Conservation (phyloP, 495 filamentous ascomycete species). For the Neurospora cerealis region DNA sequence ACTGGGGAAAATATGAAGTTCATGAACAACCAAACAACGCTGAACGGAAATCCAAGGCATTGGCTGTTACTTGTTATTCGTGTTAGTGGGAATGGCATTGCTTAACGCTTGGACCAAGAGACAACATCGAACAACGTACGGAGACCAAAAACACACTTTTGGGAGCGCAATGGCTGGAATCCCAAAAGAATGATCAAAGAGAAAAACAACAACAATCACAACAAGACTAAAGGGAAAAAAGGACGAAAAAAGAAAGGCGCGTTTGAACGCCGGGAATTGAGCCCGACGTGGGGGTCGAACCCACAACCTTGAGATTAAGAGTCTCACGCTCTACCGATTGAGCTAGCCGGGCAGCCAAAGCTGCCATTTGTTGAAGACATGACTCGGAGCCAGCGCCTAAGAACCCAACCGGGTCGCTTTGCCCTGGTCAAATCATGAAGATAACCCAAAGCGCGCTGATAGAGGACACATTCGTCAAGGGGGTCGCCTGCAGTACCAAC, state of each 20-base stretch:
- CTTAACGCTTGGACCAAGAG: neutral
- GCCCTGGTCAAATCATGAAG: neutral
- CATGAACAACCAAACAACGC: neutral
- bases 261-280: neutral
- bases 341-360: constrained; percentile 39
- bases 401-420: neutral
- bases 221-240: neutral
- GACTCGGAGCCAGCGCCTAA: neutral
- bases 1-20: neutral
- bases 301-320: constrained; percentile 35
- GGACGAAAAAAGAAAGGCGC: neutral
- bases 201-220: too few relatives aligned
- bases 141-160: too few relatives aligned
- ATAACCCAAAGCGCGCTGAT: neutral
- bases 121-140: neutral
- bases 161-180: too few relatives aligned
- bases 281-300: neutral
- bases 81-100: neutral
- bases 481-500: neutral
- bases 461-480: neutral
- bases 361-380: neutral
- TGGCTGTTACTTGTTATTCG: too few relatives aligned
- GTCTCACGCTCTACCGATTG: constrained; percentile 69
- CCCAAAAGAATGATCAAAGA: neutral
- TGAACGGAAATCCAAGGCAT: too few relatives aligned